Evolutionary conservation across 352 stramenopile genomes (phyloP).

Genomic region (Phytophthora fragariae): DNA sequence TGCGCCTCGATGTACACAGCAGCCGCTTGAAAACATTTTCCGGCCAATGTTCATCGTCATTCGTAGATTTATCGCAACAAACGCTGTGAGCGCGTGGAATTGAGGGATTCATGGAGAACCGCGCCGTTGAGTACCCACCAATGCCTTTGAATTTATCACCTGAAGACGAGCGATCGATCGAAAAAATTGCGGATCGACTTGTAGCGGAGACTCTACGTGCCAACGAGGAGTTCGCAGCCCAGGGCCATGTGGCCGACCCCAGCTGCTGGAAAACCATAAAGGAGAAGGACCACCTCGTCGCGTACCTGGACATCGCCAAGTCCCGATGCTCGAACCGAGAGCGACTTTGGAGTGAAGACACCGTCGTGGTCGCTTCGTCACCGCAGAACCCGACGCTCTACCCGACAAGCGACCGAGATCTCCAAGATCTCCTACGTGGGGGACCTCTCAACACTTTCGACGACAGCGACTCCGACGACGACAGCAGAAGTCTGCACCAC

Average conservation of each 20-base stretch:
- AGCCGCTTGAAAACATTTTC: slow-evolving; percentile 20
- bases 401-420: slow-evolving; percentile 29
- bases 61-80: slow-evolving; percentile 9
- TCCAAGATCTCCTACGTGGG: slow-evolving; percentile 14
- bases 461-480: slow-evolving; percentile 30
- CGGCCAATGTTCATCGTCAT: slow-evolving; percentile 22
- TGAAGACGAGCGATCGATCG: slow-evolving; percentile 54
- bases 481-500: slow-evolving; percentile 28
- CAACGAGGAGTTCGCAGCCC: slow-evolving; percentile 54
- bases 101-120: slow-evolving; percentile 20
- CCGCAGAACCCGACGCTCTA: slow-evolving; percentile 37
- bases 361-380: slow-evolving; percentile 35
- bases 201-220: slow-evolving; percentile 62
- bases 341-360: slow-evolving; percentile 48
- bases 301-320: slow-evolving; percentile 51
- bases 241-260: slow-evolving; percentile 36
- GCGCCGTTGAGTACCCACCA: slow-evolving; percentile 21
- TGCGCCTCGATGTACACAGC: slow-evolving; percentile 4
- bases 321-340: slow-evolving; percentile 20
- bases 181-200: slow-evolving; percentile 53
- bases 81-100: background rate
- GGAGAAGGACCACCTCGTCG: slow-evolving; percentile 53
- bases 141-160: slow-evolving; percentile 36
- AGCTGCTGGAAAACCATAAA: slow-evolving; percentile 60
- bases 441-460: slow-evolving; percentile 23